These are phyloP conservation scores for Naganishia sp. DNA, from an alignment of 1,284 basidiomycete species.

Conservation along the genomic window DNA sequence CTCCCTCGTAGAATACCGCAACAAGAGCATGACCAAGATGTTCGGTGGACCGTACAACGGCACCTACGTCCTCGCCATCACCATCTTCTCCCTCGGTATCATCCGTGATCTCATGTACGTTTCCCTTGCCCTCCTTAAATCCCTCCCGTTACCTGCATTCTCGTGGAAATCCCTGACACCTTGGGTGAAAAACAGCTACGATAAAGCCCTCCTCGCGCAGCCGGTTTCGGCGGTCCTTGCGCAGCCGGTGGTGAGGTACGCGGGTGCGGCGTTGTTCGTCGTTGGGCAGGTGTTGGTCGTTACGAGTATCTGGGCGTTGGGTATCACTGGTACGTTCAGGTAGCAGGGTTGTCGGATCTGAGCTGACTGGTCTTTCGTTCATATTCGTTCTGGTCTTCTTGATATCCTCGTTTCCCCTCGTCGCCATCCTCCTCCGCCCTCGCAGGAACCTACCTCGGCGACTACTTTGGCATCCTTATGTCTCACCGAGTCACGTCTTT, in stretches of 20 bases:
- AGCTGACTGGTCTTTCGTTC: neutral
- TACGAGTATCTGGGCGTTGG: conserved; percentile 86
- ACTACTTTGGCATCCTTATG: conserved; percentile 99
- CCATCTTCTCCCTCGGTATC: conserved; percentile 84
- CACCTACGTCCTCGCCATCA: conserved; percentile 86
- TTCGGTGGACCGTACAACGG: conserved; percentile 73
- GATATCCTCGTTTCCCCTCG: neutral
- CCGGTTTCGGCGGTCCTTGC: conserved; percentile 53
- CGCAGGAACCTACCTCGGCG: conserved; percentile 77
- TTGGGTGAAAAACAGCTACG: conserved; percentile 41
- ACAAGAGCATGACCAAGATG: conserved; percentile 79
- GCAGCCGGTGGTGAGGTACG: conserved; percentile 62
- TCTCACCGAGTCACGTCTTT: conserved; percentile 74
- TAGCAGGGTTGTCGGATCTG: neutral
- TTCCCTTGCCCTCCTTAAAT: conserved; percentile 13
- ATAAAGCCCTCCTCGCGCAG: conserved; percentile 43
- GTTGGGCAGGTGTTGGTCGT: conserved; percentile 79
- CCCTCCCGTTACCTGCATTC: neutral
- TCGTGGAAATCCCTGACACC: neutral
- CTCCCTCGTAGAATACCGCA: conserved; percentile 68
- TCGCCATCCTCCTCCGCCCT: neutral
- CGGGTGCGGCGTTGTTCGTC: conserved; percentile 68
- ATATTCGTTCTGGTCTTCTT: too few relatives aligned
- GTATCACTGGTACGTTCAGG: conserved; percentile 70
- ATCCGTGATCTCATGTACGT: conserved; percentile 81